These are phyloP conservation scores for Hericium alpestre DNA, from an alignment of 768 basidiomycete species.

Conservation along the genomic window DNA sequence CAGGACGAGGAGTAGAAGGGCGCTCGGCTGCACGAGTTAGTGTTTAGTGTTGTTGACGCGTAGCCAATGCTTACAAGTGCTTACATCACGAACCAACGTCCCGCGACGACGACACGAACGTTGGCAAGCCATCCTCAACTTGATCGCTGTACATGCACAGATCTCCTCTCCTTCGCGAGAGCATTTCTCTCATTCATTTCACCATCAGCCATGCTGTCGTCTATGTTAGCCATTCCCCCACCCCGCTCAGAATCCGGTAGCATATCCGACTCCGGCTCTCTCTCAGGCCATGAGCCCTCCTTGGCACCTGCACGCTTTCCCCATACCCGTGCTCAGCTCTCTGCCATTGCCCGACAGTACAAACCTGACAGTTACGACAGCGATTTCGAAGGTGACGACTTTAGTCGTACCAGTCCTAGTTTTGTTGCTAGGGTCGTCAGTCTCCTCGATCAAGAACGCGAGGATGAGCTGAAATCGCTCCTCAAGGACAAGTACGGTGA, in stretches of 20 bases:
- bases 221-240: constrained; percentile 11
- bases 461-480: constrained; percentile 72
- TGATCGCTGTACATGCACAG: constrained; percentile 11
- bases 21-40: not conserved
- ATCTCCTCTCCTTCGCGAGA: constrained; percentile 12
- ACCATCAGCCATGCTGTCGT: constrained; percentile 8
- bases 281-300: constrained; percentile 5
- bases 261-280: constrained; percentile 8
- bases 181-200: constrained; percentile 13
- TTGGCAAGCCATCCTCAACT: not conserved
- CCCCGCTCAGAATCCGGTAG: constrained; percentile 9
- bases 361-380: constrained; percentile 49
- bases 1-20: not conserved
- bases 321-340: constrained; percentile 75
- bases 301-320: constrained; percentile 42
- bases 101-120: constrained; percentile 1
- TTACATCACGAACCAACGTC: too few relatives aligned
- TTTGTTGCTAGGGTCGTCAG: constrained; percentile 64
- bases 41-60: not conserved
- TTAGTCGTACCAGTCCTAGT: constrained; percentile 41
- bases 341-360: constrained; percentile 62
- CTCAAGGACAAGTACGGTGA: constrained; percentile 55
- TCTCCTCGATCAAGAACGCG: constrained; percentile 71
- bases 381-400: constrained; percentile 45
- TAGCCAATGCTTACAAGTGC: not conserved